Base-by-base conservation (phyloP, 148 eudicot species). In the Rhododendron griersonianum region DNA sequence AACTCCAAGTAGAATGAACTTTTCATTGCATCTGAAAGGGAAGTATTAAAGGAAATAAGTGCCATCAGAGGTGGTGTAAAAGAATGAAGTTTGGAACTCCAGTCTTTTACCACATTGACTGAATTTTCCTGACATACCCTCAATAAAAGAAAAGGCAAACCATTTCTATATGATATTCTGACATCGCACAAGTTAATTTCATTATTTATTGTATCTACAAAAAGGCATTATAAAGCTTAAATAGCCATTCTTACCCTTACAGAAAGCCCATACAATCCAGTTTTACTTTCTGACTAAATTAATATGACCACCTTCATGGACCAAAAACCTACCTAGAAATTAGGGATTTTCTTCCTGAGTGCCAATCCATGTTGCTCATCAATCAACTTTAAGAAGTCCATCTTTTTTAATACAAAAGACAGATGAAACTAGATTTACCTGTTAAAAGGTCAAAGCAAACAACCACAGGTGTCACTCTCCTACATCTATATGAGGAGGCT, bases 401-500 rank as follows among this genome's bases (percentile, higher is more conserved):
- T 16, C 39, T 30, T 69, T 67, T 44, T 65, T 5, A 21, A 9
- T 39, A 44, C 28, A 71, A 67, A 21, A 28, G 13, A 28, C 41
- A 48, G 14, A 71, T 69, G 6, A 28, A 67, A 69, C 79, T 83
- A 47, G 55, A 78, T n/a, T n/a, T 47, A 78, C 23, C 25, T 28
- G 37, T 21, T 78, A 80, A 50, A 79, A n/a, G 82, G 19, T 25
- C 47, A 30, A 28, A n/a, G 28, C 4, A 37, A 75, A 44, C 11
- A 44, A 78, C 15, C 28, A 6, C 82, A 47, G 61, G 61, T 28
- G 82, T 50, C 61, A 28, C 51, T 45, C 33, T 78, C 53, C 11
- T 41, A 82, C 39, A 45, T 41, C 85, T 65, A 63, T 45, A 41
- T n/a, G 28, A 63, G 75, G 51, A 83, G 85, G 39, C 55, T 47